Evolutionary conservation across 2,329 filamentous ascomycete genomes (phyloP).

Genomic region (Paramyrothecium roridum): DNA sequence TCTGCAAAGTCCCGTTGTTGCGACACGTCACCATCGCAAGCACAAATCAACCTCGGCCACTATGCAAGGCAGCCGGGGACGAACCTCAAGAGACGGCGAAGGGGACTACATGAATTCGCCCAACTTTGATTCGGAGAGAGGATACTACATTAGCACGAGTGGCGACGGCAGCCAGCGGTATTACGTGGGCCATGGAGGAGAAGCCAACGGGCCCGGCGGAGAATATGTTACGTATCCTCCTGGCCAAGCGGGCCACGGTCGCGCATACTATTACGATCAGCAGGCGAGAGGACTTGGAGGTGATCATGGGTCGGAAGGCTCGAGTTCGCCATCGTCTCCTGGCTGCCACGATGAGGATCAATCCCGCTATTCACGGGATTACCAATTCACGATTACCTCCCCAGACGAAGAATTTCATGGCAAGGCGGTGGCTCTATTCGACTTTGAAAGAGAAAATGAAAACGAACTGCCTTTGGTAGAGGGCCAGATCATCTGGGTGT

Average conservation of each 20-base stretch:
- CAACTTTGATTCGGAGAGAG: constrained; percentile 57
- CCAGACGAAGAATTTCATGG: constrained; percentile 98
- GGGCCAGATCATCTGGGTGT: constrained; percentile 94
- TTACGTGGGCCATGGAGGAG: constrained; percentile 66
- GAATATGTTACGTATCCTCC: constrained; percentile 78
- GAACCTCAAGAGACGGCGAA: constrained; percentile 41
- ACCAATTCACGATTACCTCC: constrained; percentile 91
- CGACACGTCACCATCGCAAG: constrained; percentile 73
- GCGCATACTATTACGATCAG: constrained; percentile 38
- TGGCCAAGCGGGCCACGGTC: constrained; percentile 58
- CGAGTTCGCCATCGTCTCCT: constrained; percentile 57
- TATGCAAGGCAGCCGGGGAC: constrained; percentile 38
- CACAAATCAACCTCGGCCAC: constrained; percentile 67
- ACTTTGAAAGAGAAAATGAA: constrained; percentile 92
- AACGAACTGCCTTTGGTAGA: constrained; percentile 92
- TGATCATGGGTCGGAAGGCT: constrained; percentile 55
- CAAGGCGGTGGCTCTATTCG: constrained; percentile 91
- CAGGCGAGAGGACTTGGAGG: constrained; percentile 44
- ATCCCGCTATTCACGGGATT: constrained; percentile 83
- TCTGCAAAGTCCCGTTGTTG: constrained; percentile 85
- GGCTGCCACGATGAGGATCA: constrained; percentile 61
- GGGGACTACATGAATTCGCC: constrained; percentile 42
- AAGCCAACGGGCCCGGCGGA: constrained; percentile 73
- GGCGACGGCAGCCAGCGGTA: constrained; percentile 72
- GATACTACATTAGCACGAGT: constrained; percentile 64